Conservation (phyloP, 768 basidiomycete species). For the Rhodotorula graminis region DNA sequence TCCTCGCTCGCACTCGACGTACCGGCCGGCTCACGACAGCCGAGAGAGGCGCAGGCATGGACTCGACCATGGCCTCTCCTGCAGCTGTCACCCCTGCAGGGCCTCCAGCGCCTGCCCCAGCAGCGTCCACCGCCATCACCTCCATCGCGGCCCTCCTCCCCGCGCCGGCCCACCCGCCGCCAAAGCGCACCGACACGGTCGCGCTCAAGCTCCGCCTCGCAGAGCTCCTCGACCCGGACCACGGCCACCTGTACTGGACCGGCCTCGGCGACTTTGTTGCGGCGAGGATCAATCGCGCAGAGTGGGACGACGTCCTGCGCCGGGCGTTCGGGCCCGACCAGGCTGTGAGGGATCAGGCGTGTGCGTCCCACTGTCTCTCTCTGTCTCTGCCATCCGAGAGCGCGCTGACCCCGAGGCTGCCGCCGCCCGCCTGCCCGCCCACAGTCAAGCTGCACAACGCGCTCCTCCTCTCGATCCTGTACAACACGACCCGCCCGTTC, state of each 20-base stretch:
- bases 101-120: background rate
- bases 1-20: too few species aligned
- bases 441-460: constrained; percentile 41
- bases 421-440: too few species aligned
- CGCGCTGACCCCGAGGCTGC: too few species aligned
- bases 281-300: constrained; percentile 37
- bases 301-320: constrained; percentile 35
- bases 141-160: constrained; percentile 25
- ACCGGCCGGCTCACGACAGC: too few species aligned
- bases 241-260: constrained; percentile 38
- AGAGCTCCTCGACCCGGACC: constrained; percentile 18
- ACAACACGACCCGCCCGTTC: constrained; percentile 42
- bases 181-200: constrained; percentile 39
- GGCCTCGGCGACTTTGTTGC: constrained; percentile 35
- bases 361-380: background rate
- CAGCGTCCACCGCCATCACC: background rate
- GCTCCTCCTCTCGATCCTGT: constrained; percentile 41
- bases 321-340: background rate
- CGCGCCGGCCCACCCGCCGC: constrained; percentile 3
- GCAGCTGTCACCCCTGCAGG: too few species aligned
- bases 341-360: background rate
- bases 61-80: background rate
- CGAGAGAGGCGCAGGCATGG: background rate
- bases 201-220: constrained; percentile 39
- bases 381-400: background rate